Conservation (phyloP, 2,329 filamentous ascomycete genomes). For the Nigrospora osmanthi region DNA sequence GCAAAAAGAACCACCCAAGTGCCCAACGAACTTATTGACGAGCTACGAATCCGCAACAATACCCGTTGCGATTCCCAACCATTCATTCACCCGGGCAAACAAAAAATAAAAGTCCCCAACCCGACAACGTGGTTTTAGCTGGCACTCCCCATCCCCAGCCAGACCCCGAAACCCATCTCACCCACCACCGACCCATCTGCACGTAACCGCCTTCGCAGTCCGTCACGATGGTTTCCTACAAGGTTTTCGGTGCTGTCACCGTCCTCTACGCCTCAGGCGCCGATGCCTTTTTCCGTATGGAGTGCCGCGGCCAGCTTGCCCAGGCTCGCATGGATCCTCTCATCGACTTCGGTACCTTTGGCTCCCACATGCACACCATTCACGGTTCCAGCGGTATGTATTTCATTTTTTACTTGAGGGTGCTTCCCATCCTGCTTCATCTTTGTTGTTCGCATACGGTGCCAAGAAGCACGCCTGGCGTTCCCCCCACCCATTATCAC, state of each 20-base stretch:
- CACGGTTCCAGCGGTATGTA: conserved; percentile 69
- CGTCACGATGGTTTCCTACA: conserved; percentile 10
- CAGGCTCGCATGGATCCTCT: conserved; percentile 72
- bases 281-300: conserved; percentile 82
- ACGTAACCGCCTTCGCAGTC: not conserved
- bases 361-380: conserved; percentile 65
- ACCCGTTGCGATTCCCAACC: too few species aligned
- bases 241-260: conserved; percentile 15
- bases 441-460: too few species aligned
- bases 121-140: too few species aligned
- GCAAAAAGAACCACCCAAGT: too few species aligned
- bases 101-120: too few species aligned
- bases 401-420: too few species aligned
- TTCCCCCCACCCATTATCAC: conserved; percentile 2
- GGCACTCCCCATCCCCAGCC: too few species aligned
- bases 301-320: conserved; percentile 65
- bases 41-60: too few species aligned
- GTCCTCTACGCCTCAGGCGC: conserved; percentile 27
- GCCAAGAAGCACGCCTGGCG: not conserved
- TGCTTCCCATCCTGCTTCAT: too few species aligned
- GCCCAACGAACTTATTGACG: too few species aligned
- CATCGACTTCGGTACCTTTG: conserved; percentile 50
- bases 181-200: not conserved
- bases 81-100: too few species aligned
- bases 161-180: too few species aligned